phyloP scores from a whole-genome alignment of 192 early-diverging fungal species.

The Coemansia sp. region DNA sequence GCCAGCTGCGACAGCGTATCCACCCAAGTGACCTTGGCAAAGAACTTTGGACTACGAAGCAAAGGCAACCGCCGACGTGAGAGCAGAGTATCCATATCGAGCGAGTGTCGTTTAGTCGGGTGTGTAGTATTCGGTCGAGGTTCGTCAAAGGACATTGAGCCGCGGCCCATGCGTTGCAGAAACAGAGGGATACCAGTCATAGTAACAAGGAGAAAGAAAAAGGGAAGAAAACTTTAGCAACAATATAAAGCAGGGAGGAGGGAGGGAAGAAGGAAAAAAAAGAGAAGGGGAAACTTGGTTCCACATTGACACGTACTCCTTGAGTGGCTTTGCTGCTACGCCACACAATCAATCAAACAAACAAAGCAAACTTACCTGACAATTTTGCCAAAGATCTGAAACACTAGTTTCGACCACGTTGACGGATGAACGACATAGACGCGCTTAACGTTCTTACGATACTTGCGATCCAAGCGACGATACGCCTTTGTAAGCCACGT shows the following conservation, averaged over 20 bases:
- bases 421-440: constrained; percentile 91
- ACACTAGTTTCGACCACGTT: constrained; percentile 59
- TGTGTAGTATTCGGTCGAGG: not conserved
- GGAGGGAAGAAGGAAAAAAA: not conserved
- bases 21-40: constrained; percentile 81
- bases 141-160: constrained; percentile 32
- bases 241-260: not conserved
- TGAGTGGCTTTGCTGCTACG: not conserved
- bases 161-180: constrained; percentile 33
- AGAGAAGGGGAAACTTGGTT: not conserved
- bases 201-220: not conserved
- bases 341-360: not conserved
- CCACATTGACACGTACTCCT: not conserved
- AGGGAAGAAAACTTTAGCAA: not conserved
- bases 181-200: constrained; percentile 25
- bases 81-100: constrained; percentile 1
- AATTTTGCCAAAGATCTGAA: constrained; percentile 41
- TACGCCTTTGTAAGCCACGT: constrained; percentile 84
- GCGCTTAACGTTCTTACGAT: constrained; percentile 92
- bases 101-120: constrained; percentile 14
- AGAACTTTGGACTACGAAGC: constrained; percentile 83
- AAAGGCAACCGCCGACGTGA: not conserved
- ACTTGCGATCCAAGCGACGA: constrained; percentile 73
- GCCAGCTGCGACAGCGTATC: constrained; percentile 71
- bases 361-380: constrained; percentile 38